These are phyloP conservation scores for Quercus agrifolia DNA, from an alignment of 306 rosid species.

Conservation along the genomic window DNA sequence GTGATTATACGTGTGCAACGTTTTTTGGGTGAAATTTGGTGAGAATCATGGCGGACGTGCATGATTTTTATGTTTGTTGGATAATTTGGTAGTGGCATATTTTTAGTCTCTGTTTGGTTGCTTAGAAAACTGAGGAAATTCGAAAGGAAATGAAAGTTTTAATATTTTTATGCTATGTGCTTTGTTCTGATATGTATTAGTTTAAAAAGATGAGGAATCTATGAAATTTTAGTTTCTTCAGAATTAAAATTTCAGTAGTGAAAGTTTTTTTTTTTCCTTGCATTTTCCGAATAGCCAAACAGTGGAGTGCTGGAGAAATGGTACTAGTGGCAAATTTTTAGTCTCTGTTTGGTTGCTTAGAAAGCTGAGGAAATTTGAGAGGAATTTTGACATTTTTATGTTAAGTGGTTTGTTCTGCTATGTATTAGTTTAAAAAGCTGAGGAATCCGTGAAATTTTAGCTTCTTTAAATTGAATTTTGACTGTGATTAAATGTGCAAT, in stretches of 20 bases:
- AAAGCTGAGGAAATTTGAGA: background rate
- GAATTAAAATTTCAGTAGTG: background rate
- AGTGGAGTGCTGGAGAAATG: background rate
- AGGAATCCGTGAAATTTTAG: background rate
- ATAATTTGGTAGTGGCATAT: background rate
- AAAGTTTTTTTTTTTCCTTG: background rate
- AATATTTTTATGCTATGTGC: too few species aligned
- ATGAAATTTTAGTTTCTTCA: too few species aligned
- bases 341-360: background rate
- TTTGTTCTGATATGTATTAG: background rate
- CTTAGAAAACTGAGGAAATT: slow-evolving; percentile 7
- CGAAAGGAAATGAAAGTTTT: background rate
- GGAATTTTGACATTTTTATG: too few species aligned
- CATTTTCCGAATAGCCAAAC: background rate
- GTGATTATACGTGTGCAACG: too few species aligned
- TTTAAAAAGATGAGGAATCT: background rate
- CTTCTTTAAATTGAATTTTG: too few species aligned
- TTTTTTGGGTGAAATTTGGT: too few species aligned
- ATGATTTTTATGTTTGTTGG: background rate
- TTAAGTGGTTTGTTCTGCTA: background rate
- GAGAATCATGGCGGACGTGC: too few species aligned
- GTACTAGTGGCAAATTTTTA: background rate
- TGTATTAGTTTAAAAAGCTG: background rate
- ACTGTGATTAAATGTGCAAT: background rate
- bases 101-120: background rate